These are phyloP conservation scores for Lipomyces spencermartinsiae DNA, from an alignment of 805 yeast genomes.

Conservation along the genomic window DNA sequence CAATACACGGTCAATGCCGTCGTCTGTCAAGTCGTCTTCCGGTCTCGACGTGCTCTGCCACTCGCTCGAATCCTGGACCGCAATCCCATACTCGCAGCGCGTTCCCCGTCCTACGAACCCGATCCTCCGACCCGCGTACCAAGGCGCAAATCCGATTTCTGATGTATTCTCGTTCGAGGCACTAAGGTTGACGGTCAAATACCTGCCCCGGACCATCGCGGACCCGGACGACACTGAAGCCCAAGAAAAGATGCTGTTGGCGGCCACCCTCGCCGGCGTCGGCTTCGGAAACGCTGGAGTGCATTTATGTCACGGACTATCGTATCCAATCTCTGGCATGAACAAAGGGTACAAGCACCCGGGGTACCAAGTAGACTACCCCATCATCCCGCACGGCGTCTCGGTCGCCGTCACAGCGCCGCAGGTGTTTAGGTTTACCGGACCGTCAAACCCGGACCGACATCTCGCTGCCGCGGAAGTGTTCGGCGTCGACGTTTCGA, in stretches of 20 bases:
- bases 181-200: conserved; percentile 50
- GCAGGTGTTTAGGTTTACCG: conserved; percentile 51
- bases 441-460: conserved; percentile 50
- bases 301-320: conserved; percentile 52
- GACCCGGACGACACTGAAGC: conserved; percentile 53
- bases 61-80: conserved; percentile 54
- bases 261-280: conserved; percentile 55
- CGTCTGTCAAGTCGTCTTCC: conserved; percentile 51
- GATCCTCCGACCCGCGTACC: conserved; percentile 50
- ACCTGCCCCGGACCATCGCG: conserved; percentile 49
- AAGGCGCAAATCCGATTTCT: conserved; percentile 55
- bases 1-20: conserved; percentile 51
- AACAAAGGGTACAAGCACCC: conserved; percentile 48
- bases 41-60: conserved; percentile 56
- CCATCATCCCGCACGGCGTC: conserved; percentile 54
- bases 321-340: conserved; percentile 51
- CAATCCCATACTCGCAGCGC: conserved; percentile 51
- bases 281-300: conserved; percentile 57
- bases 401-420: conserved; percentile 56
- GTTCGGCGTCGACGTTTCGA: conserved; percentile 48
- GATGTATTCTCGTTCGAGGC: conserved; percentile 54
- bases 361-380: conserved; percentile 50
- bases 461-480: conserved; percentile 48
- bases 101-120: conserved; percentile 50
- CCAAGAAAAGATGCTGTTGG: conserved; percentile 52